Percentiles rank a stretch among this genome's conserved stretches.
Evolutionary conservation across 2,329 filamentous ascomycete species (phyloP).

Genomic region (Phyllosticta ampelicida): DNA sequence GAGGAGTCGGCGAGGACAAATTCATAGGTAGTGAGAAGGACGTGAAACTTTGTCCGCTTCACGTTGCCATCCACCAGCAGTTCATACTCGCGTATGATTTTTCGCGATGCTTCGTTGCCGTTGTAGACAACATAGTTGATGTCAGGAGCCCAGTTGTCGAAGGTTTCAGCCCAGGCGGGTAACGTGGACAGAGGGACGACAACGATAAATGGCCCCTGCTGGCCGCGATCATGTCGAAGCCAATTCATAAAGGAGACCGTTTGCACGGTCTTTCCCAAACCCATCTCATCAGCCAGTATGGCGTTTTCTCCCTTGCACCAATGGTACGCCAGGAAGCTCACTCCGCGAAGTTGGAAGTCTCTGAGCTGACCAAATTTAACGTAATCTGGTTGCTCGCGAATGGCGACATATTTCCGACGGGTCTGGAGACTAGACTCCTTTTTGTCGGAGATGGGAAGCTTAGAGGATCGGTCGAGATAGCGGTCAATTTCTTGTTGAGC

Average conservation of each 20-base stretch:
- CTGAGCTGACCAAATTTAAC: constrained; percentile 76
- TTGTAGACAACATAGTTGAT: constrained; percentile 96
- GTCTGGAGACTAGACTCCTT: constrained; percentile 66
- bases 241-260: constrained; percentile 96
- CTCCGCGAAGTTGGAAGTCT: constrained; percentile 83
- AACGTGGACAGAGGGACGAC: constrained; percentile 97
- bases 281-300: constrained; percentile 97
- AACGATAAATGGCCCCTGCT: constrained; percentile 91
- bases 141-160: constrained; percentile 91
- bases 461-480: constrained; percentile 72
- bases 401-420: constrained; percentile 41
- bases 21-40: constrained; percentile 95
- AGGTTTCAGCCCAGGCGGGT: constrained; percentile 95
- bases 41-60: constrained; percentile 89
- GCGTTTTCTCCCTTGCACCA: constrained; percentile 93
- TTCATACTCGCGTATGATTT: constrained; percentile 82
- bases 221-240: constrained; percentile 77
- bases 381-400: constrained; percentile 76
- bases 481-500: constrained; percentile 87
- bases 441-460: constrained; percentile 69
- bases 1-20: constrained; percentile 80
- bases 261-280: constrained; percentile 94
- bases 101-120: constrained; percentile 75
- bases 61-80: constrained; percentile 76
- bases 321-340: constrained; percentile 94